Conservation (phyloP, 2,329 filamentous ascomycete genomes). For the Rugonectria rugulosa region DNA sequence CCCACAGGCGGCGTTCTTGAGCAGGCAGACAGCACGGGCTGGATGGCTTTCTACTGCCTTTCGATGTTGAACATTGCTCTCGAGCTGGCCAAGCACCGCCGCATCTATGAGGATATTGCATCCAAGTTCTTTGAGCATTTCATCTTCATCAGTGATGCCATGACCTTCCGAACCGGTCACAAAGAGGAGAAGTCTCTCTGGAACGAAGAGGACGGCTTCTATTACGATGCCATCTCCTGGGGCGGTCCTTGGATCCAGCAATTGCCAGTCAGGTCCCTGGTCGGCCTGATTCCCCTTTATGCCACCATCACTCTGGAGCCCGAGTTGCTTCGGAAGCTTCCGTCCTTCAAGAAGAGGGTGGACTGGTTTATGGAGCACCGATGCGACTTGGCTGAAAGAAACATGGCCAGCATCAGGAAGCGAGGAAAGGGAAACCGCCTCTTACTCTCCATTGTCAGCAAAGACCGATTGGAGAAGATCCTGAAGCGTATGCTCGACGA, state of each 20-base stretch:
- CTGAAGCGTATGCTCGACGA: constrained; percentile 92
- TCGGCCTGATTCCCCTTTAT: constrained; percentile 92
- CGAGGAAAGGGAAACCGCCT: constrained; percentile 91
- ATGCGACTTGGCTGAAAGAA: constrained; percentile 86
- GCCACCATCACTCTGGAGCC: constrained; percentile 92
- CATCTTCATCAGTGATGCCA: constrained; percentile 96
- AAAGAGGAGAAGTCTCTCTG: constrained; percentile 84
- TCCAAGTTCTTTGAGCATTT: constrained; percentile 99
- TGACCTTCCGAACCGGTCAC: constrained; percentile 80
- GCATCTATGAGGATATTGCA: constrained; percentile 95
- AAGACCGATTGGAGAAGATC: constrained; percentile 89
- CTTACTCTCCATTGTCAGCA: constrained; percentile 88
- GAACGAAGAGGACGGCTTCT: constrained; percentile 97
- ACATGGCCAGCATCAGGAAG: constrained; percentile 91
- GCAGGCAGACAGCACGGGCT: constrained; percentile 96
- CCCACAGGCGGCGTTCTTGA: constrained; percentile 93
- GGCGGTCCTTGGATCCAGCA: constrained; percentile 93
- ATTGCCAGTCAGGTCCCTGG: constrained; percentile 88
- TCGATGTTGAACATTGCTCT: constrained; percentile 97
- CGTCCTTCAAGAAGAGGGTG: constrained; percentile 89
- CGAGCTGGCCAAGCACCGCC: constrained; percentile 92
- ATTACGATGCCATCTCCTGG: constrained; percentile 98
- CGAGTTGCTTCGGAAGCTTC: constrained; percentile 89
- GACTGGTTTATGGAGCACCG: constrained; percentile 94
- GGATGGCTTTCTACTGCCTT: constrained; percentile 98